phyloP scores from a whole-genome alignment of 805 yeast genomes.

The Kregervanrija fluxuum region DNA sequence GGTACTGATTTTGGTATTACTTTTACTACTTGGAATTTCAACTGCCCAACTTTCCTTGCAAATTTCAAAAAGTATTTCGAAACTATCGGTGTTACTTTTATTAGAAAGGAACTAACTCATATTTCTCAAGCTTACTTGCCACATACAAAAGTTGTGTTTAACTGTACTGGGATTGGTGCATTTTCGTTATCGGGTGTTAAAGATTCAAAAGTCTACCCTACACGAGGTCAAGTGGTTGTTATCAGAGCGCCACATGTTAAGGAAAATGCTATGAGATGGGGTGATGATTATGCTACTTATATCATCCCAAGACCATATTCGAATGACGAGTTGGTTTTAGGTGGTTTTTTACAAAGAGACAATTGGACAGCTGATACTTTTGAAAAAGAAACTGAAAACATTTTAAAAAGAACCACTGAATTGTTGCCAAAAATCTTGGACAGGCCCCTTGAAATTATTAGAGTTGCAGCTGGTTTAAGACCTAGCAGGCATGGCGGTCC shows the following conservation, averaged over 20 bases:
- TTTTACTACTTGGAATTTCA: conserved; percentile 62
- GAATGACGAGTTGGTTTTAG: conserved; percentile 60
- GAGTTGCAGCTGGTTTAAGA: conserved; percentile 68
- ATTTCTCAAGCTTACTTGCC: conserved; percentile 45
- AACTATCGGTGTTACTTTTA: conserved; percentile 43
- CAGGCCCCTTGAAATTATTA: conserved; percentile 41
- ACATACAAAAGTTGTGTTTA: conserved; percentile 47
- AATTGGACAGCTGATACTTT: conserved; percentile 58
- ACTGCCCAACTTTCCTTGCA: conserved; percentile 55
- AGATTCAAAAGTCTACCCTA: conserved; percentile 58
- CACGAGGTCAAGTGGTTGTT: conserved; percentile 76
- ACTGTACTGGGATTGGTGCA: conserved; percentile 75
- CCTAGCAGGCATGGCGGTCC: conserved; percentile 75
- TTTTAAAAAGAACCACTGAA: conserved; percentile 48
- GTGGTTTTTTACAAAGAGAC: conserved; percentile 64
- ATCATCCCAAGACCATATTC: conserved; percentile 67
- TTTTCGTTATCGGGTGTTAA: conserved; percentile 53
- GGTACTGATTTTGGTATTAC: conserved; percentile 51
- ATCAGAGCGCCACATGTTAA: conserved; percentile 61
- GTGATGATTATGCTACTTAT: conserved; percentile 55
- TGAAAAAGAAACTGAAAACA: conserved; percentile 51
- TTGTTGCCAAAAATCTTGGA: conserved; percentile 44
- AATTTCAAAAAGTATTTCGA: conserved; percentile 39
- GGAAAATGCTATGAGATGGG: conserved; percentile 56
- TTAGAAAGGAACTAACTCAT: conserved; percentile 40